phyloP scores from a whole-genome alignment of 257 asterid species.

The Thymus mandschuricus region DNA sequence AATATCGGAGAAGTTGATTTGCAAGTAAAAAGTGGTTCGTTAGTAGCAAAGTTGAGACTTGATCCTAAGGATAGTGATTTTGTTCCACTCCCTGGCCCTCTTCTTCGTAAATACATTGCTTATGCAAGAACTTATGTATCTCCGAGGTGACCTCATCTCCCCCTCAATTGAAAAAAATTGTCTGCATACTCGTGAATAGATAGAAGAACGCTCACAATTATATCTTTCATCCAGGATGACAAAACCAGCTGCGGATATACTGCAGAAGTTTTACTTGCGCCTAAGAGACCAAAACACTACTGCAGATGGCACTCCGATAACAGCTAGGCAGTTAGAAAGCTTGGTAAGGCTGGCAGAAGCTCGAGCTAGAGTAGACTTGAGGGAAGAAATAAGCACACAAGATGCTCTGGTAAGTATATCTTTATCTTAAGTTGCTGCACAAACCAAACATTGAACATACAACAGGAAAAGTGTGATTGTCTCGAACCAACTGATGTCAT shows the following conservation, averaged over 20 bases:
- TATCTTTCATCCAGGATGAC: conserved; percentile 70
- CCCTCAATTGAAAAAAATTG: conserved; percentile 21
- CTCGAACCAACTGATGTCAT: neutral
- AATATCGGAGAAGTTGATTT: conserved; percentile 48
- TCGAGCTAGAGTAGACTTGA: conserved; percentile 91
- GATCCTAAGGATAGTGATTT: conserved; percentile 79
- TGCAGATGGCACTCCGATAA: conserved; percentile 93
- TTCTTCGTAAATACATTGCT: conserved; percentile 92
- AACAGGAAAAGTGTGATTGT: neutral
- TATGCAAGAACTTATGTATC: conserved; percentile 82
- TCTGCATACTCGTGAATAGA: conserved; percentile 24
- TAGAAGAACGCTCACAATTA: conserved; percentile 27
- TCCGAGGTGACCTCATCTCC: conserved; percentile 68
- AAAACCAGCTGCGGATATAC: conserved; percentile 89
- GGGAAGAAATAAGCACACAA: conserved; percentile 83
- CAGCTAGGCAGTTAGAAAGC: conserved; percentile 98
- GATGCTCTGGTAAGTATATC: conserved; percentile 81
- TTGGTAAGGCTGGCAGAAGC: conserved; percentile 94
- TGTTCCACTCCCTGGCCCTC: conserved; percentile 93
- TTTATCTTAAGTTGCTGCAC: conserved; percentile 5
- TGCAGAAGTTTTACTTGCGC: conserved; percentile 86
- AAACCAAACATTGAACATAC: neutral
- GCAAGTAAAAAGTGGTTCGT: conserved; percentile 54
- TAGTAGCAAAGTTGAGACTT: conserved; percentile 79
- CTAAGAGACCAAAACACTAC: conserved; percentile 79